Base-by-base conservation (phyloP, 768 basidiomycete genomes). In the Mycena floridula region DNA sequence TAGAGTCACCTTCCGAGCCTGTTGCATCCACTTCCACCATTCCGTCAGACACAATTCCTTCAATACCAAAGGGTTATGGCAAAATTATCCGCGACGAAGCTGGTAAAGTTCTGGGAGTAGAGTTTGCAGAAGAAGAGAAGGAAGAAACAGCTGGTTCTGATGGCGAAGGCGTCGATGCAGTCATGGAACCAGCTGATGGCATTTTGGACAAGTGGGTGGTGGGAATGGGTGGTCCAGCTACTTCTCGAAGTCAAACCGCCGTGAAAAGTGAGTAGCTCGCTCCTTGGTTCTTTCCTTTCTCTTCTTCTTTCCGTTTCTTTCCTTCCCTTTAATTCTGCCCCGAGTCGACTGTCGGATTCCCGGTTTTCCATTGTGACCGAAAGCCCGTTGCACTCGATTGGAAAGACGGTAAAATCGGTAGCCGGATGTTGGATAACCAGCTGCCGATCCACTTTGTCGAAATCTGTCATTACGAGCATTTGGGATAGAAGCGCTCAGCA, bases 51-150 rank as follows among this genome's bases (percentile, higher is more conserved):
- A 37, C 48, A 28, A 41, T 45, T 41, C 43, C 5, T 22, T 46
- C 59, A 22, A 66, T 79, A 39, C 79, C 77, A 11, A 77, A 70
- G 53, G 86, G 87, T 2, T 84, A 78, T 58, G 93, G 91, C 24
- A 76, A 80, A 57, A 93, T 97, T 53, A 61, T 91, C 41, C 75
- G 91, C 38, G 92, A 94, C 60, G 80, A 72, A 27, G 67, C 74
- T 3, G 93, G 93, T 23, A 84, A 83, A 50, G 71, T 94, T 28
- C 55, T 91, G 18, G 71, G 77, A 38, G 69, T 93, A 32, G 81
- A 89, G 55, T 55, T 92, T 43, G 64, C 72, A 13, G 75, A 82
- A 45, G 77, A 74, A 32, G 73, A 75, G 18, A 70, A 73, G 24
- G n/a, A n/a, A n/a, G n/a, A n/a, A n/a, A n/a, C n/a, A 46, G 28